Evolutionary conservation across 129 eudicot species (phyloP), one percentile per base, ranked within the genome.

Genomic region (Chrysanthemum lavandulifolium): DNA sequence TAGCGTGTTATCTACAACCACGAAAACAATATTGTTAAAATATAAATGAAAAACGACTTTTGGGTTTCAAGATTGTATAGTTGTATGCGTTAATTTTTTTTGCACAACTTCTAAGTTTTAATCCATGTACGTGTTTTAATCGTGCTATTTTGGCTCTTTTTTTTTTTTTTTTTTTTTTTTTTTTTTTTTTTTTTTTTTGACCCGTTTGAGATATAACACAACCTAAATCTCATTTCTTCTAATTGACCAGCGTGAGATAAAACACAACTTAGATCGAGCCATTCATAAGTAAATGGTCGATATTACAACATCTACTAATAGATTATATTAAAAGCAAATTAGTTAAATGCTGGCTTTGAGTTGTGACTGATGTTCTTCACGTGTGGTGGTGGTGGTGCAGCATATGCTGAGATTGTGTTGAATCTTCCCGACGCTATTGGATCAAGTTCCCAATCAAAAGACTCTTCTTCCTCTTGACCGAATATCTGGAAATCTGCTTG

Each of bases 371-470:
- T n/a, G 9, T 21, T 33, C 52, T 64, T 18, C 53, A 55, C 54
- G 1, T 45, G 61, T 36, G 10, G 40, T 31, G 51, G 43, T 68
- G 61, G 29, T 55, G 65, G 10, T 56, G 45, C 82, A 91, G 98
- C 98, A 13, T 93, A 80, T 78, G 97, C 98, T 40, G 98, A 93
- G 82, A 87, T 90, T 47, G 97, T 87, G 48, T 74, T 93, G 86
- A 90, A 90, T 80, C 83, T 93, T 74, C 86, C 89, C 0, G 82
- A 82, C 43, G 96, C 86, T 71, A 89, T 92, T 53, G 79, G 81
- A 33, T 80, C 87, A 50, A 73, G 65, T 73, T 63, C 25, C 31
- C 66, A 78, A 5, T 74, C 74, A 19, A 73, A 74, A 49, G 66
- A 73, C 18, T 61, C 71, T 66, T 45, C 82, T 45, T 49, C 72